Evolutionary conservation across 169 alveolate species (phyloP).

Genomic region (Plasmodium yoelii): DNA sequence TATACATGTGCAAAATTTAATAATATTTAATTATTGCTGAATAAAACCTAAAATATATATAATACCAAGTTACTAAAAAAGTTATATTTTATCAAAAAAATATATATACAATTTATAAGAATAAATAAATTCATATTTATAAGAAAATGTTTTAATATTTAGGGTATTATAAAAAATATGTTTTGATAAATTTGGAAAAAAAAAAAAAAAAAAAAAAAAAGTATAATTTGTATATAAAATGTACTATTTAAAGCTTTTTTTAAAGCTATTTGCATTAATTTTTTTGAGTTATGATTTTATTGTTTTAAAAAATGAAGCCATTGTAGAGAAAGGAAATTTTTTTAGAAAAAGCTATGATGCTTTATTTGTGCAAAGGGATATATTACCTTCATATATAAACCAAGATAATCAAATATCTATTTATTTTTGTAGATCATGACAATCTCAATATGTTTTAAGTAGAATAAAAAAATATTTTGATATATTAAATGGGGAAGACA

Average conservation of each 20-base stretch:
- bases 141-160: too few species aligned
- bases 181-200: too few species aligned
- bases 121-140: too few species aligned
- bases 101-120: too few species aligned
- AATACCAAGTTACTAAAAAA: too few species aligned
- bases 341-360: constrained; percentile 36
- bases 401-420: constrained; percentile 56
- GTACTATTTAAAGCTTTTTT: constrained; percentile 7
- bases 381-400: constrained; percentile 40
- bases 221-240: too few species aligned
- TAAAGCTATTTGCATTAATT: constrained; percentile 23
- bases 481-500: constrained; percentile 44
- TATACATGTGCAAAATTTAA: too few species aligned
- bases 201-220: too few species aligned
- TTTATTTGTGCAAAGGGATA: constrained; percentile 59
- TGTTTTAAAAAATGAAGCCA: constrained; percentile 33
- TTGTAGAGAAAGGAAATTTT: constrained; percentile 11
- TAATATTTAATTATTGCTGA: too few species aligned
- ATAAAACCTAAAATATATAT: too few species aligned
- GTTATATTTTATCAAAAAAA: too few species aligned
- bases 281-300: constrained; percentile 67
- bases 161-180: too few species aligned
- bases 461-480: constrained; percentile 53
- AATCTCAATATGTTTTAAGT: constrained; percentile 46
- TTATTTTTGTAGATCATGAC: constrained; percentile 69